phyloP scores from a whole-genome alignment of 1,284 basidiomycete genomes.

The Malassezia globosa region DNA sequence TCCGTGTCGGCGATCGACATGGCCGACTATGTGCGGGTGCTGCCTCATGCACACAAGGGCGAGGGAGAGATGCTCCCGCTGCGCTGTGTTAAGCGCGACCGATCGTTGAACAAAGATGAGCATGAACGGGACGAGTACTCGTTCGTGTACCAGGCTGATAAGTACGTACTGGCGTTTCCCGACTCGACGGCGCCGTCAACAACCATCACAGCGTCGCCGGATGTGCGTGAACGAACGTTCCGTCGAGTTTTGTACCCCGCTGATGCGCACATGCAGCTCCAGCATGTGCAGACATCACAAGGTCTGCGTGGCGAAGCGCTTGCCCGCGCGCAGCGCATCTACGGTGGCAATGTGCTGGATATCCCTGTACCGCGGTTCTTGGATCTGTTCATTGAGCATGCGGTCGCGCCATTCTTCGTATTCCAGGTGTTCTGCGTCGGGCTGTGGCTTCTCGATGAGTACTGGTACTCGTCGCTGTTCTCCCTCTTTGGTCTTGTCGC shows the following conservation, averaged over 20 bases:
- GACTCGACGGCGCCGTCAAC: conserved; percentile 35
- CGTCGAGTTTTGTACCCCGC: conserved; percentile 79
- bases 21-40: conserved; percentile 70
- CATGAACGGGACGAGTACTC: conserved; percentile 56
- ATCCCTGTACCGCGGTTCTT: conserved; percentile 43
- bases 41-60: conserved; percentile 75
- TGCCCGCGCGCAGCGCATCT: conserved; percentile 32
- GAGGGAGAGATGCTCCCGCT: conserved; percentile 79
- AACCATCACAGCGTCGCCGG: conserved; percentile 33
- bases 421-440: conserved; percentile 47
- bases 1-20: conserved; percentile 51
- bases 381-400: conserved; percentile 45
- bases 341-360: conserved; percentile 40
- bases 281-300: conserved; percentile 57
- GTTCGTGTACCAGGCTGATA: conserved; percentile 92
- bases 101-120: too few species aligned
- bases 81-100: conserved; percentile 51
- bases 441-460: conserved; percentile 46
- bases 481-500: conserved; percentile 46
- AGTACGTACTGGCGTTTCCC: conserved; percentile 62
- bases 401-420: conserved; percentile 46
- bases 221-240: conserved; percentile 57
- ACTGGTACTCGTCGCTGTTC: conserved; percentile 46
- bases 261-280: conserved; percentile 61
- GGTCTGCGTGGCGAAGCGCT: conserved; percentile 47